Evolutionary conservation across 2,329 filamentous ascomycete species (phyloP).

Genomic region (Aspergillus clavatus): DNA sequence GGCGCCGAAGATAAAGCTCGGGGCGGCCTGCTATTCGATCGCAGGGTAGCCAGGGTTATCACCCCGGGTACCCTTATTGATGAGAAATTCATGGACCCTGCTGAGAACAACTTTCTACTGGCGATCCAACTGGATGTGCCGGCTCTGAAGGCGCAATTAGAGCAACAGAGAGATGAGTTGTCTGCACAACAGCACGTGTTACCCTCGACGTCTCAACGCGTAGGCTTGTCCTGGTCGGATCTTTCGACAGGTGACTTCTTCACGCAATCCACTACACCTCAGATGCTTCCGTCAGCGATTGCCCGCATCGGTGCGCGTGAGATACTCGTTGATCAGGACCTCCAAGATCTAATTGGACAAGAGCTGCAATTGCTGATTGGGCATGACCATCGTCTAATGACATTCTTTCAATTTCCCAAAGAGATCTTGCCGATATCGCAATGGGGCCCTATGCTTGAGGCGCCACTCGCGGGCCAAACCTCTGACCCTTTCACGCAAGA

Average conservation of each 20-base stretch:
- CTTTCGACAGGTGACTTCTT: constrained; percentile 92
- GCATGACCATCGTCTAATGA: constrained; percentile 71
- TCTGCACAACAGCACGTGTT: constrained; percentile 26
- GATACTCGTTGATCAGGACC: constrained; percentile 67
- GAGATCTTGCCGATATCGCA: constrained; percentile 50
- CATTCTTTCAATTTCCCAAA: constrained; percentile 56
- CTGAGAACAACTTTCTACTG: constrained; percentile 87
- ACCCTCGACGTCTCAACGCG: constrained; percentile 36
- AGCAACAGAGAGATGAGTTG: constrained; percentile 14
- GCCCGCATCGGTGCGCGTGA: constrained; percentile 80
- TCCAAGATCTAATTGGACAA: constrained; percentile 56
- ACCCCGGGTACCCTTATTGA: constrained; percentile 95
- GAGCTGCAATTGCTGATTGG: constrained; percentile 63
- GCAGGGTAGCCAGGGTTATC: constrained; percentile 78
- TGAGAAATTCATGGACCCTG: constrained; percentile 94
- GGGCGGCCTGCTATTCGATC: constrained; percentile 77
- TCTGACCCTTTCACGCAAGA: constrained; percentile 56
- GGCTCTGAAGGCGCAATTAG: constrained; percentile 17
- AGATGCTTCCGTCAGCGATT: constrained; percentile 71
- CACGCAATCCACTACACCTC: constrained; percentile 69
- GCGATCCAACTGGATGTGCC: constrained; percentile 60
- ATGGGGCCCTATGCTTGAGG: constrained; percentile 76
- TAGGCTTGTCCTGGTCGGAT: constrained; percentile 91
- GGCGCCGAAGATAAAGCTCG: constrained; percentile 64
- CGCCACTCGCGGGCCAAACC: constrained; percentile 55